Evolutionary conservation across 192 early-diverging fungal genomes (phyloP), one percentile per base, ranked within the genome.

Genomic region (Kappamyces sp.): DNA sequence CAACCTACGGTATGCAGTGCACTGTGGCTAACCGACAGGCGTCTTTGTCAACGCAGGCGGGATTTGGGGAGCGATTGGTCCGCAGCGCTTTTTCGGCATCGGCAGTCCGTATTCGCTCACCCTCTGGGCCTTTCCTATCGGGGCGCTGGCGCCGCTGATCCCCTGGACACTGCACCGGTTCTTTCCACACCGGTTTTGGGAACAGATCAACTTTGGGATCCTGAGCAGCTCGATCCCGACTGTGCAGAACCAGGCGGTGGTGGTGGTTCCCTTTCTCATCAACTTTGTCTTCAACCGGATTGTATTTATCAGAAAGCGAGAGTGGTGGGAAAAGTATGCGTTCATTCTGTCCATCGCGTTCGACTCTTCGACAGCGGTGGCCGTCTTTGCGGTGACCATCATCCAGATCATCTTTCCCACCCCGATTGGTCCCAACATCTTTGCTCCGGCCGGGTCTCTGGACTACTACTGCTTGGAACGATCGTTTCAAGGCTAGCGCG

Each of bases 51-150:
- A 75, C 42, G 82, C 77, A 34, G 83, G 77, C 12, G 65, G 79
- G 40, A 83, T 90, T 48, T 90, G 86, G 86, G 88, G 88, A 9
- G 76, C 80, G 7, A 85, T 90, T 51, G 84, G 83, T 37, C 84
- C 88, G 8, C 55, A 49, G 7, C 72, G 77, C 9, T 77, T 87
- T 68, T 87, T 88, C 51, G 70, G 70, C 40, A 33, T 61, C 47
- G 67, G 61, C n/a, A 66, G 71, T n/a, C 39, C 62, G 2, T 76
- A 76, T 59, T 5, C 42, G 15, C 23, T 15, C 5, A 36, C 67
- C 23, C 42, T 72, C 1, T 72, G 64, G 67, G 49, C 48, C 42
- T 67, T 76, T 37, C 58, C 58, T 12, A 39, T 63, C 51, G 74
- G 74, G 12, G 6, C 52, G 3, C 39, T 73, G 4, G 40, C 49